Conservation (phyloP, 1,139 yeast species). For the Taiozyma sp. region DNA sequence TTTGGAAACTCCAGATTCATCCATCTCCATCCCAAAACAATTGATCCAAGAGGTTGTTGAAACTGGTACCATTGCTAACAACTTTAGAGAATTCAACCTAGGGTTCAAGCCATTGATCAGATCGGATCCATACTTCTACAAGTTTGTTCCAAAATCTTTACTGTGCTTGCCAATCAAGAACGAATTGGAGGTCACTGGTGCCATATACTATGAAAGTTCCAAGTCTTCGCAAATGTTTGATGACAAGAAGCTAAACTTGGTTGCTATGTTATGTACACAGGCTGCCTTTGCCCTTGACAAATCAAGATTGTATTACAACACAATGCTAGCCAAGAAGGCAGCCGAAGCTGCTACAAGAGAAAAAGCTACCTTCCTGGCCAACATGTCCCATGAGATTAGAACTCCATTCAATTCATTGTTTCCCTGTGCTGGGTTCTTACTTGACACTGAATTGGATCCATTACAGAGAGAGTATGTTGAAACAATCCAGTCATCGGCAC, state of each 20-base stretch:
- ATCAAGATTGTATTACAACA: slow-evolving; percentile 41
- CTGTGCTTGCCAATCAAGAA: slow-evolving; percentile 45
- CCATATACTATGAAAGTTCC: slow-evolving; percentile 41
- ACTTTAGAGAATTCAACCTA: slow-evolving; percentile 32
- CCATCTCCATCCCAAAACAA: slow-evolving; percentile 42
- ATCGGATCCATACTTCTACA: slow-evolving; percentile 38
- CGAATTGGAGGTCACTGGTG: slow-evolving; percentile 41
- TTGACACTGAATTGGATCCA: slow-evolving; percentile 43
- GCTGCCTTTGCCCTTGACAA: slow-evolving; percentile 51
- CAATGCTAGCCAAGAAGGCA: slow-evolving; percentile 47
- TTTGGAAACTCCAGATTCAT: slow-evolving; percentile 4
- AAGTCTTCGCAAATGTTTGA: slow-evolving; percentile 27
- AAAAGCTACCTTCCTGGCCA: slow-evolving; percentile 53
- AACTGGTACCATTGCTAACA: slow-evolving; percentile 35
- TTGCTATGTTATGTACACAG: slow-evolving; percentile 45
- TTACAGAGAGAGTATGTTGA: slow-evolving; percentile 51
- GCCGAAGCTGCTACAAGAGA: slow-evolving; percentile 59
- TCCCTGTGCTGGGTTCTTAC: slow-evolving; percentile 47
- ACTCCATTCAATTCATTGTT: slow-evolving; percentile 54
- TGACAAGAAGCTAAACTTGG: slow-evolving; percentile 35
- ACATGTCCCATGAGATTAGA: slow-evolving; percentile 55
- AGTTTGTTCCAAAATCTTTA: slow-evolving; percentile 32
- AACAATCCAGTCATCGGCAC: slow-evolving; percentile 46
- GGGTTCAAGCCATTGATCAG: slow-evolving; percentile 34
- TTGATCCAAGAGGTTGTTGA: slow-evolving; percentile 37